A percentile compares a stretch with the other conserved stretches of the same genome.
Evolutionary conservation across 2,329 filamentous ascomycete species (phyloP).

Genomic region (Zelopaecilomyces penicillatus): DNA sequence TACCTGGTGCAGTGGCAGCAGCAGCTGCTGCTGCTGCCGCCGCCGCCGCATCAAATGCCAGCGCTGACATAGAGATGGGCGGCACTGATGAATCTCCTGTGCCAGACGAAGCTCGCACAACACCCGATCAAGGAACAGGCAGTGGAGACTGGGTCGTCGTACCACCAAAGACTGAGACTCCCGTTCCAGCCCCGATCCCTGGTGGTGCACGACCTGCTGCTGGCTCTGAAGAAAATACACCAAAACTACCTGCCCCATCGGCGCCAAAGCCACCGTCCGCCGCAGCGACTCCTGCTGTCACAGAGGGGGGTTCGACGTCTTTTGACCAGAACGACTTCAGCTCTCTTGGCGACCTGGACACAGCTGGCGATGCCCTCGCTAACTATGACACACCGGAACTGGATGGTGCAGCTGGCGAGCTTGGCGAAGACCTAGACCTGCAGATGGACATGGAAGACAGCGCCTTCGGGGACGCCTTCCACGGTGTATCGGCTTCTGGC

Average conservation of each 20-base stretch:
- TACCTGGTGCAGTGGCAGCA: conserved; percentile 8
- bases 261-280: conserved; percentile 32
- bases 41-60: conserved; percentile 12
- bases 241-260: conserved; percentile 11
- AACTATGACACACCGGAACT: conserved; percentile 54
- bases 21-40: conserved; percentile 10
- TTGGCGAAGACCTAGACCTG: conserved; percentile 49
- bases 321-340: conserved; percentile 54
- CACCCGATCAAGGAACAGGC: conserved; percentile 41
- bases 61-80: conserved; percentile 41
- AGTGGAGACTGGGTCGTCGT: conserved; percentile 70
- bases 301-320: conserved; percentile 33
- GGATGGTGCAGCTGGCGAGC: conserved; percentile 33
- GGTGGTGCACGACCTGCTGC: conserved; percentile 4
- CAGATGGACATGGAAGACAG: conserved; percentile 68
- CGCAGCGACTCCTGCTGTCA: conserved; percentile 35
- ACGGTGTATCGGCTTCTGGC: conserved; percentile 43
- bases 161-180: conserved; percentile 49
- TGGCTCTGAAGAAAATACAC: conserved; percentile 11
- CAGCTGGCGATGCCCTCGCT: conserved; percentile 62
- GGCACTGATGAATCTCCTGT: conserved; percentile 33
- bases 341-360: conserved; percentile 57
- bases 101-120: conserved; percentile 30
- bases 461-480: conserved; percentile 77
- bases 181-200: conserved; percentile 22